A percentile compares a stretch with the other conserved stretches of the same genome.
These are phyloP conservation scores for Diaporthe vexans DNA, from an alignment of 2,329 filamentous ascomycete species.

Conservation along the genomic window DNA sequence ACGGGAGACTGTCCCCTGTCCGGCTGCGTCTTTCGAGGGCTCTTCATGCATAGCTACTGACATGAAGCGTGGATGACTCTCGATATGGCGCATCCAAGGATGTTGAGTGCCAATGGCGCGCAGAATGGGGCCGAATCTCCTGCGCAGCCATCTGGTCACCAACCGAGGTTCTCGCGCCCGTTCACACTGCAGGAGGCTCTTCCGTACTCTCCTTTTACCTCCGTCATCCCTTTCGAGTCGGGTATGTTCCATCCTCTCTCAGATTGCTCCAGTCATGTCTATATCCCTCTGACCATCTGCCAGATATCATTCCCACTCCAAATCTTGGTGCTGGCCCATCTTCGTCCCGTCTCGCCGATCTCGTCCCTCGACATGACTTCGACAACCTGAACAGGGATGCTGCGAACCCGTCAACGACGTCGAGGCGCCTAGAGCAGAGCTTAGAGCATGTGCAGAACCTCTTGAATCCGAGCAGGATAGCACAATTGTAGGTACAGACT, in stretches of 20 bases:
- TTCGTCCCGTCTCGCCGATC: slow-evolving; percentile 63
- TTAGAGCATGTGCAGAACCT: slow-evolving; percentile 82
- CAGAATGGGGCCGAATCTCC: slow-evolving; percentile 41
- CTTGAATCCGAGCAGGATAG: slow-evolving; percentile 78
- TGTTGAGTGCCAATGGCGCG: slow-evolving; percentile 52
- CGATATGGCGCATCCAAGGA: slow-evolving; percentile 50
- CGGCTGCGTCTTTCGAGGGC: slow-evolving; percentile 15
- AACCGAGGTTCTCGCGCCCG: slow-evolving; percentile 54
- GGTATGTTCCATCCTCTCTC: slow-evolving; percentile 64
- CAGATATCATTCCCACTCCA: slow-evolving; percentile 77
- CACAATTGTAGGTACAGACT: slow-evolving; percentile 70
- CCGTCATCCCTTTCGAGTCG: slow-evolving; percentile 82
- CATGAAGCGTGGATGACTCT: slow-evolving; percentile 47
- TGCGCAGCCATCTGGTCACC: slow-evolving; percentile 39
- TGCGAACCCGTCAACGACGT: slow-evolving; percentile 67
- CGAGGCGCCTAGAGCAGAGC: slow-evolving; percentile 77
- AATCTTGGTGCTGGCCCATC: slow-evolving; percentile 70
- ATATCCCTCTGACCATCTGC: not conserved
- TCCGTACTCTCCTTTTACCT: slow-evolving; percentile 86
- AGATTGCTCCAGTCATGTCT: not conserved
- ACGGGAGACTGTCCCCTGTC: slow-evolving; percentile 29
- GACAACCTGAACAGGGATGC: slow-evolving; percentile 81
- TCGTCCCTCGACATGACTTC: slow-evolving; percentile 69
- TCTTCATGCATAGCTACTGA: slow-evolving; percentile 43
- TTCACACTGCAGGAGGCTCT: slow-evolving; percentile 81